Base-by-base conservation (phyloP, 768 basidiomycete species). In the Dacryopinax primogenitus region DNA sequence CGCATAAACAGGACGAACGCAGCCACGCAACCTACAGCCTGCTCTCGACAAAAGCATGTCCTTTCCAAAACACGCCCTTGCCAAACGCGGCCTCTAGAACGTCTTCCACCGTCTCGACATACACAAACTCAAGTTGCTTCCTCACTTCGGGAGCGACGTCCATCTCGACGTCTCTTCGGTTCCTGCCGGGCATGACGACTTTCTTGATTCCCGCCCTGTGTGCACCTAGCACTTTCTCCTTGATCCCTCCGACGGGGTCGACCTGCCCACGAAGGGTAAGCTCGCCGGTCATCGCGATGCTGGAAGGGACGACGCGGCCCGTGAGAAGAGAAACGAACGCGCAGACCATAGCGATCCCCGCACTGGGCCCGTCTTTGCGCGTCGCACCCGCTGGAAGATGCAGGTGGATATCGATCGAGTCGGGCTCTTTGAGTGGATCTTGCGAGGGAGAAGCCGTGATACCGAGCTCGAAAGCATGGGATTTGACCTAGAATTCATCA, bases 341-440 rank as follows among this genome's bases (percentile, higher is more conserved):
- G 70, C 92, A 88, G 1, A 85, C 84, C 84, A 94, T 92, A 0
- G 90, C 89, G 26, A 94, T 80, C 1, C 92, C 92, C 0, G 92
- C 92, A 71, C 88, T 90, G 0, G 92, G 92, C 0, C 93, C 92
- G 70, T 95, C 92, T 77, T 95, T 96, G 81, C 86, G 91, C 74
- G 92, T 88, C 1, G 91, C 88, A 0, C 93, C 94, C 0, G 88
- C 82, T 0, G 93, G 94, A 9, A 95, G 78, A 72, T 96, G 93
- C 16, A 93, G 76, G 70, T 97, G 93, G 11, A 97, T 77, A 71
- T 97, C 92, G 51, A 92, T 82, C 23, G 79, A 75, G 63, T 87
- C 82, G 0, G 85, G 85, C 7, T 84, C 79, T 70, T 87, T 86
- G 68, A 95, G 76, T 16, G 89, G 86, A 70, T 92, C 89, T 35